Base-by-base conservation (phyloP, 768 basidiomycete species). In the Psilocybe cubensis region DNA sequence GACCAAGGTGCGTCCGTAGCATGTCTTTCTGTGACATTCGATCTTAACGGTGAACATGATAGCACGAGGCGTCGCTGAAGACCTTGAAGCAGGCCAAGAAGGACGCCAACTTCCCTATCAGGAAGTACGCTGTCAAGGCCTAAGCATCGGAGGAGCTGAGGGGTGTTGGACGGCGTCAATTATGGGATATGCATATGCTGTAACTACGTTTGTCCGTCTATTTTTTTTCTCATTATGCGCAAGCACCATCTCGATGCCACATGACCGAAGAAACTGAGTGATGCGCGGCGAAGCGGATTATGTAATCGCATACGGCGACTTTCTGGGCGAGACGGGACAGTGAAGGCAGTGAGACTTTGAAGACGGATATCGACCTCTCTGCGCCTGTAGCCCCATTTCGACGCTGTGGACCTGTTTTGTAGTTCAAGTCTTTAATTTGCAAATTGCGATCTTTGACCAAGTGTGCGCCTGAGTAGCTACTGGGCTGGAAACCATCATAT, bases 91-190 rank as follows among this genome's bases (percentile, higher is more conserved):
- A 96, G 76, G 81, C 78, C 77, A 98, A 98, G 91, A 95, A 91
- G 84, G 89, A 94, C 60, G 82, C 83, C 67, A 95, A 97, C 83
- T 97, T 97, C 83, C 94, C 95, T 33, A 72, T 80, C 71, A 84
- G 96, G 75, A 96, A 95, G 80, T 99, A 89, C 77, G 95, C 96
- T 62, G 89, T 98, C 74, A 96, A 92, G 86, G 94, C 93, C 81
- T 89, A 76, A 85, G 74, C 58, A 63, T 42, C 55, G 56, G 53
- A 46, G 56, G 54, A 38, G 58, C 31, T 46, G 54, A 57, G 40
- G 43, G 57, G 55, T 57, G 53, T 52, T 64, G 54, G 64, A 64
- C 50, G 31, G 46, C 55, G 64, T 56, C 58, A 52, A 49, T 33
- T 52, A 56, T 56, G 51, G 58, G 41, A 46, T 59, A 61, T 58